Evolutionary conservation across 495 filamentous ascomycete species (phyloP).

Genomic region (Xylaria grammica): DNA sequence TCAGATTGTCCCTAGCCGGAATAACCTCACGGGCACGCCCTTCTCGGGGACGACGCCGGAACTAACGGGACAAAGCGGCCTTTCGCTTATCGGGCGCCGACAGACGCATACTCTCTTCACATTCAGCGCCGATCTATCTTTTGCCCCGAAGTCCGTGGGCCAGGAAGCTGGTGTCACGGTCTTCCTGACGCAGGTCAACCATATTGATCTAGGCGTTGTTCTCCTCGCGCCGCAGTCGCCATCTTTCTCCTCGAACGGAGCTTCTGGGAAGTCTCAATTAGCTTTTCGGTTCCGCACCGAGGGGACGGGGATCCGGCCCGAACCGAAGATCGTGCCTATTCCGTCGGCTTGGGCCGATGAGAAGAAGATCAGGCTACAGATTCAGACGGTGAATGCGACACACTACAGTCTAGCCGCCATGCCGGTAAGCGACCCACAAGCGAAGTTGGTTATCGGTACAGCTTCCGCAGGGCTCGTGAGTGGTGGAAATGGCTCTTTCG

Average conservation of each 20-base stretch:
- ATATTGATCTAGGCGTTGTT: slow-evolving; percentile 53
- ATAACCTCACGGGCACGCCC: slow-evolving; percentile 43
- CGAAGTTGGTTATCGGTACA: slow-evolving; percentile 33
- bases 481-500: slow-evolving; percentile 42
- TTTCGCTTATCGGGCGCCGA: slow-evolving; percentile 49
- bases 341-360: slow-evolving; percentile 33
- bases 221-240: slow-evolving; percentile 25
- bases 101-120: slow-evolving; percentile 53
- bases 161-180: slow-evolving; percentile 48
- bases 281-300: slow-evolving; percentile 38
- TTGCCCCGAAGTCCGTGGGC: slow-evolving; percentile 37
- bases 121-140: slow-evolving; percentile 46
- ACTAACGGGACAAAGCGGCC: slow-evolving; percentile 31
- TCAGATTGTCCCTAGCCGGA: slow-evolving; percentile 39
- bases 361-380: slow-evolving; percentile 33
- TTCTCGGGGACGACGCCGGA: slow-evolving; percentile 24
- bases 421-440: slow-evolving; percentile 25
- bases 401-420: slow-evolving; percentile 43
- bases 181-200: slow-evolving; percentile 53
- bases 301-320: slow-evolving; percentile 20
- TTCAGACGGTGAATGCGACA: slow-evolving; percentile 44
- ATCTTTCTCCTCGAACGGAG: background rate
- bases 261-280: slow-evolving; percentile 18
- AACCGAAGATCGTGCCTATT: slow-evolving; percentile 17
- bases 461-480: slow-evolving; percentile 40